Conservation (phyloP, 257 asterid species). For the Solanum rostratum region DNA sequence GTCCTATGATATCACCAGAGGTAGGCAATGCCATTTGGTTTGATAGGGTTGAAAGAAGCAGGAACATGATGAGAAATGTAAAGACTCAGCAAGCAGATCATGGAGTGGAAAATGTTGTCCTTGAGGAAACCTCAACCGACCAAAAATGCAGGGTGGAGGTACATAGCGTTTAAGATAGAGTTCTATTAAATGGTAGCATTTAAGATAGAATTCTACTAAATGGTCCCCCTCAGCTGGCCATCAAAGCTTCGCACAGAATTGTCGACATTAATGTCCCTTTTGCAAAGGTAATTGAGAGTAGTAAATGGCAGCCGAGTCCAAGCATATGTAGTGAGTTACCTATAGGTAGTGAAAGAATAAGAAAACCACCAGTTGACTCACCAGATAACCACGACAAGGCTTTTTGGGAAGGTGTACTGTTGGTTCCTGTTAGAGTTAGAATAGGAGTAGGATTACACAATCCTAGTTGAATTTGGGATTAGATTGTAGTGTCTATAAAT, state of each 20-base stretch:
- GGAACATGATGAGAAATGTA: neutral
- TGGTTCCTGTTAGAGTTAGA: no score
- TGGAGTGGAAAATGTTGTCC: neutral
- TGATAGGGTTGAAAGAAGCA: neutral
- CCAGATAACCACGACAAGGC: neutral
- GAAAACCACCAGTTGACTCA: neutral
- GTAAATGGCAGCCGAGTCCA: neutral
- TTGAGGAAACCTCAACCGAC: neutral
- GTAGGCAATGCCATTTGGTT: neutral
- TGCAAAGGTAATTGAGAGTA: neutral
- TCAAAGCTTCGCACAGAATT: neutral
- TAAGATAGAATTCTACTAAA: neutral
- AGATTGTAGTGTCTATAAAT: no score
- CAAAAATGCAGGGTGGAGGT: neutral
- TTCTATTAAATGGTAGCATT: neutral
- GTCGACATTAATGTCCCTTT: neutral
- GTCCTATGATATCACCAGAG: neutral
- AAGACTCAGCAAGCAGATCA: neutral
- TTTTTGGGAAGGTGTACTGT: neutral
- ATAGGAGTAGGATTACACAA: no score
- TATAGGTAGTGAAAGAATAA: neutral
- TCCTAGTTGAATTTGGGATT: no score
- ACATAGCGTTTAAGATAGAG: neutral
- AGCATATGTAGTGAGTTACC: neutral
- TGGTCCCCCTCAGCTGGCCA: neutral